Conservation (phyloP, 805 yeast genomes). For the Nakazawaea sp. region DNA sequence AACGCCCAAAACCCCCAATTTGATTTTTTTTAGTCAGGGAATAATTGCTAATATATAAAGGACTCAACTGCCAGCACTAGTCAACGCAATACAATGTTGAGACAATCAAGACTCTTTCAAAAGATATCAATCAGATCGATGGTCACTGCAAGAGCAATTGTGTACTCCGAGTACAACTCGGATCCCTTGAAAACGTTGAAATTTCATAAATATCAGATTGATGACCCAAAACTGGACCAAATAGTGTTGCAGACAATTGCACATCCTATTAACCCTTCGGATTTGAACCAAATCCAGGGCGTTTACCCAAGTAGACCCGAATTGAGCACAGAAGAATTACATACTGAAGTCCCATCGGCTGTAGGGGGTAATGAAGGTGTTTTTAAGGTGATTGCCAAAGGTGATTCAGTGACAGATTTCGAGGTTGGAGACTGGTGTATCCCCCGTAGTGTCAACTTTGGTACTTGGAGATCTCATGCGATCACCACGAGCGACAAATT, state of each 20-base stretch:
- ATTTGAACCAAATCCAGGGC: slow-evolving; percentile 79
- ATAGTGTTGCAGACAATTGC: slow-evolving; percentile 67
- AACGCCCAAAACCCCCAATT: no score
- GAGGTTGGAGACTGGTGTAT: slow-evolving; percentile 81
- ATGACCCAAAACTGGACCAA: slow-evolving; percentile 34
- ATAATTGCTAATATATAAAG: no score
- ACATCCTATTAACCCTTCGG: slow-evolving; percentile 87
- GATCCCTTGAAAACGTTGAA: slow-evolving; percentile 50
- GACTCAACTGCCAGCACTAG: no score
- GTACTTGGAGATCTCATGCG: slow-evolving; percentile 90
- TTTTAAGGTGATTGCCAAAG: slow-evolving; percentile 74
- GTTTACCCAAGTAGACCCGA: slow-evolving; percentile 77
- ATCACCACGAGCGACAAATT: slow-evolving; percentile 45
- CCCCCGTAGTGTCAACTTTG: slow-evolving; percentile 71
- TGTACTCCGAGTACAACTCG: slow-evolving; percentile 58
- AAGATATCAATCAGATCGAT: slow-evolving; percentile 7
- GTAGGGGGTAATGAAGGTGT: slow-evolving; percentile 94
- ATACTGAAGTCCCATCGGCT: slow-evolving; percentile 61
- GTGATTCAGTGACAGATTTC: slow-evolving; percentile 41
- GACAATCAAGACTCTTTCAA: no score
- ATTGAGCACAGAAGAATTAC: slow-evolving; percentile 42
- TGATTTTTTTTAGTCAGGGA: no score
- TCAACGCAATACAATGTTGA: no score
- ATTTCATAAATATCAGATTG: slow-evolving; percentile 43
- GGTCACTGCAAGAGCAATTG: slow-evolving; percentile 48